Percentiles rank a stretch among this genome's conserved stretches.
Evolutionary conservation across 2,329 filamentous ascomycete species (phyloP).

Genomic region (Monosporascus ibericus): DNA sequence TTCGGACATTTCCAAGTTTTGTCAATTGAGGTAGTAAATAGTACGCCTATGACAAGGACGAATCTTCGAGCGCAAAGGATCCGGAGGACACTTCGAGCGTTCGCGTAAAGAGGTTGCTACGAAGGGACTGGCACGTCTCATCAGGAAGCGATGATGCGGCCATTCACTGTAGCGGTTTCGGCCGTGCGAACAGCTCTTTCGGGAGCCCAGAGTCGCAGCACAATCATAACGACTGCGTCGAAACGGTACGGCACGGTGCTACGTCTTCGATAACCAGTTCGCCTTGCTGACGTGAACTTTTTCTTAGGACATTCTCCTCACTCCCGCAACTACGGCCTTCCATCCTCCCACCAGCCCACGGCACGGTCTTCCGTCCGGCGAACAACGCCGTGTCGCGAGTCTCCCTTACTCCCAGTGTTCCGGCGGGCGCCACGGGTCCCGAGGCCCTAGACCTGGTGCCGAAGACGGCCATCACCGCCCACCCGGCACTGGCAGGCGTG

Average conservation of each 20-base stretch:
- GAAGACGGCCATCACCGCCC: conserved; percentile 39
- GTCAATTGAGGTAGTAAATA: too few relatives aligned
- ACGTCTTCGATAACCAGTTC: background rate
- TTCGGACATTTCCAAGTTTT: too few relatives aligned
- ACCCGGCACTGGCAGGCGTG: conserved; percentile 43
- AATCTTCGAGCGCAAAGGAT: background rate
- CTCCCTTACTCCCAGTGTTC: conserved; percentile 10
- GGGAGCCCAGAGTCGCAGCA: conserved; percentile 1
- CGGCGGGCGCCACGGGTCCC: conserved; percentile 8
- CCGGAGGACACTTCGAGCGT: too few relatives aligned
- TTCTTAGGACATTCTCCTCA: conserved; percentile 38
- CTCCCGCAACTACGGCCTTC: conserved; percentile 46
- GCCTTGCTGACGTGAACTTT: background rate
- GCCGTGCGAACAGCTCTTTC: conserved; percentile 9
- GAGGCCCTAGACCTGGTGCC: conserved; percentile 39
- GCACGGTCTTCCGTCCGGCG: conserved; percentile 20
- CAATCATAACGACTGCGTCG: conserved; percentile 1
- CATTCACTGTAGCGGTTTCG: conserved; percentile 5
- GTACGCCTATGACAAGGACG: too few relatives aligned
- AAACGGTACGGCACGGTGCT: conserved; percentile 6
- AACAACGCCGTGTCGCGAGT: conserved; percentile 19
- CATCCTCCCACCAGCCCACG: conserved; percentile 23
- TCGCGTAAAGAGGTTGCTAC: background rate
- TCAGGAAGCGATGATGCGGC: conserved; percentile 6
- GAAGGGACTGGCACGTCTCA: background rate